A percentile compares a stretch with the other conserved stretches of the same genome.
Conservation (phyloP, 331 rosid species). For the Rosa hybrid region DNA sequence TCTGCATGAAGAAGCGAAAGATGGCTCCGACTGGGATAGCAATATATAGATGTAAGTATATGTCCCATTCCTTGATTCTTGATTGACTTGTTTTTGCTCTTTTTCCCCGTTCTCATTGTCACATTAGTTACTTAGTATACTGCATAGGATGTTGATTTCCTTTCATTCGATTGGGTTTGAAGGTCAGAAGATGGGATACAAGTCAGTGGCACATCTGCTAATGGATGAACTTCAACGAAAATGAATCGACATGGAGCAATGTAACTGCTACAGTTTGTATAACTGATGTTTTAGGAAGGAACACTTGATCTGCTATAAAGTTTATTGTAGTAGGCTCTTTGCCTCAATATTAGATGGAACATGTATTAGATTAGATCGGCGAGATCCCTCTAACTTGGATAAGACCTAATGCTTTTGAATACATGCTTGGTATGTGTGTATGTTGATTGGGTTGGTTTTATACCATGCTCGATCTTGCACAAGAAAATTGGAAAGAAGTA, state of each 20-base stretch:
- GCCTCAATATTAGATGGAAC: neutral
- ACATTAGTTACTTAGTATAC: slow-evolving; percentile 3
- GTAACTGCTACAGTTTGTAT: neutral
- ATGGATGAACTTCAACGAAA: slow-evolving; percentile 61
- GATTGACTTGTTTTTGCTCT: neutral
- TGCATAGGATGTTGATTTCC: slow-evolving; percentile 4
- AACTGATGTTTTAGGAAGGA: neutral
- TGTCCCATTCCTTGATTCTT: neutral
- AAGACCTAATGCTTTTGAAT: too few relatives aligned
- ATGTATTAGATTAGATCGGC: neutral
- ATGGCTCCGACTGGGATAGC: slow-evolving; percentile 68
- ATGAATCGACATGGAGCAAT: neutral
- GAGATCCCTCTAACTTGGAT: neutral
- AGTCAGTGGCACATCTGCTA: slow-evolving; percentile 70
- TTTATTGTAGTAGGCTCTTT: neutral
- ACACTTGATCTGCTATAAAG: neutral
- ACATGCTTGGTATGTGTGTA: too few relatives aligned
- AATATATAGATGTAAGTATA: slow-evolving; percentile 51
- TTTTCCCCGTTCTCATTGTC: neutral
- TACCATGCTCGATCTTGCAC: too few relatives aligned
- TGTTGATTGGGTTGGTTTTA: too few relatives aligned
- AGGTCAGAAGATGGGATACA: slow-evolving; percentile 64
- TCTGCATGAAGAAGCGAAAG: slow-evolving; percentile 64
- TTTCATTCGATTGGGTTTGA: slow-evolving; percentile 17
- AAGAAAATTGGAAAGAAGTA: too few relatives aligned